Conservation (phyloP, 1,284 basidiomycete species). For the Moesziomyces antarcticus region DNA sequence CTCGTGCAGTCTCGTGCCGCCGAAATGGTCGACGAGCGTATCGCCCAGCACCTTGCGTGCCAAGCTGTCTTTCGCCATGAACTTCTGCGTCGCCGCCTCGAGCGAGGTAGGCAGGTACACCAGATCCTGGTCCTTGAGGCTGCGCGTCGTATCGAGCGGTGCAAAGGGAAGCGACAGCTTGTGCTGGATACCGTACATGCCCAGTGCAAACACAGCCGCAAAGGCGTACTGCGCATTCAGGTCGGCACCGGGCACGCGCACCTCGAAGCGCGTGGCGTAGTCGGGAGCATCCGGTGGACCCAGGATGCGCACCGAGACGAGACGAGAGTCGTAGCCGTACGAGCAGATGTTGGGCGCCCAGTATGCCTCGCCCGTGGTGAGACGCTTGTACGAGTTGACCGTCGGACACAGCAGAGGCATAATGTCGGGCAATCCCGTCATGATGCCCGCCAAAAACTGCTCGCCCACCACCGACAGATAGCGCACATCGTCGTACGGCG, state of each 20-base stretch:
- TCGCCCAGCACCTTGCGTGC: constrained; percentile 88
- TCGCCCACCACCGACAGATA: constrained; percentile 87
- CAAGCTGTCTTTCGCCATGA: constrained; percentile 81
- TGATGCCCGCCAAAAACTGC: constrained; percentile 88
- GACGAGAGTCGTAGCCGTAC: constrained; percentile 93
- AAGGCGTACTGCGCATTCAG: constrained; percentile 92
- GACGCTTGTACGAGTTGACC: constrained; percentile 96
- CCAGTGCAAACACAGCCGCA: constrained; percentile 85
- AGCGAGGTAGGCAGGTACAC: constrained; percentile 75
- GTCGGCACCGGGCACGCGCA: constrained; percentile 95
- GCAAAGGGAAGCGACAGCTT: constrained; percentile 77
- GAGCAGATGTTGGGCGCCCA: constrained; percentile 91
- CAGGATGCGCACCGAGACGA: constrained; percentile 89
- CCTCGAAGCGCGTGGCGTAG: constrained; percentile 84
- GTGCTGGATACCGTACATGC: constrained; percentile 85
- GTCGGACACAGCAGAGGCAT: constrained; percentile 80
- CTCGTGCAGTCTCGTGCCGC: constrained; percentile 89
- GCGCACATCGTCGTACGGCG: constrained; percentile 82
- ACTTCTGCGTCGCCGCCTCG: constrained; percentile 79
- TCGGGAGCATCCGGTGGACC: constrained; percentile 85
- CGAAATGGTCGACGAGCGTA: constrained; percentile 91
- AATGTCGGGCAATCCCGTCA: constrained; percentile 86
- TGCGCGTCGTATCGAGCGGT: constrained; percentile 72
- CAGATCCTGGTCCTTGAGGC: constrained; percentile 55
- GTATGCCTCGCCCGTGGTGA: constrained; percentile 90